Base-by-base conservation (phyloP, 352 stramenopile genomes). In the Pythium aquatile region DNA sequence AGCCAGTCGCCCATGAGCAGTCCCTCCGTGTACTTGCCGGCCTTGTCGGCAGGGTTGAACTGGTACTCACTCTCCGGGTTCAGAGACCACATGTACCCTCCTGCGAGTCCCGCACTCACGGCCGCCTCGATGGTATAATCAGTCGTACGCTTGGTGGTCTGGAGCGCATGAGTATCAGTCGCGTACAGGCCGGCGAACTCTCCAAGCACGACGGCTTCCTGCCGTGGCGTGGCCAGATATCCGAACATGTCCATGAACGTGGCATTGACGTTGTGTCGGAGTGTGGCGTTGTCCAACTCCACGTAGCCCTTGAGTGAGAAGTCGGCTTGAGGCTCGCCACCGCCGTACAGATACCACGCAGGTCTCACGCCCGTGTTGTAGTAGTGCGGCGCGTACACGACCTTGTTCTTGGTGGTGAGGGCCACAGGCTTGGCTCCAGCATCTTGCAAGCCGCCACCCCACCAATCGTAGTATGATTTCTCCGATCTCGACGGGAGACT, bases 71-170 rank as follows among this genome's bases (percentile, higher is more conserved):
- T 90, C 63, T 93, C 85, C 2, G 85, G 85, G 61, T 93, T 93
- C 37, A 93, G 73, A 24, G 81, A 90, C 85, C 85, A 93, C 78
- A 93, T 88, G 66, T 91, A 93, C 3, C 82, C 85, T n/a, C 85
- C 85, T 0, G 79, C 78, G 54, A 87, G 91, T 28, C 58, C 58
- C 5, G 47, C 77, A 63, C 26, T 83, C 70, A 32, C 75, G 62
- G 40, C 40, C 2, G 90, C 61, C 61, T 91, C 68, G 55, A 93
- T 87, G 13, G 82, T 91, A 59, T 80, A 48, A 56, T 93, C 85
- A 0, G 83, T 91, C 48, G 81, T 87, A 35, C 82, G 82, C 68
- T 91, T 79, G 11, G 80, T 93, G 13, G 85, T 93, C 58, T 80
- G 83, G 40, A 78, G 62, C 14, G 82, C 81, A 53, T 93, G 85